Evolutionary conservation across 176 grass and related monocot species (phyloP), one percentile per base, ranked within the genome.

Genomic region (Areca catechu): DNA sequence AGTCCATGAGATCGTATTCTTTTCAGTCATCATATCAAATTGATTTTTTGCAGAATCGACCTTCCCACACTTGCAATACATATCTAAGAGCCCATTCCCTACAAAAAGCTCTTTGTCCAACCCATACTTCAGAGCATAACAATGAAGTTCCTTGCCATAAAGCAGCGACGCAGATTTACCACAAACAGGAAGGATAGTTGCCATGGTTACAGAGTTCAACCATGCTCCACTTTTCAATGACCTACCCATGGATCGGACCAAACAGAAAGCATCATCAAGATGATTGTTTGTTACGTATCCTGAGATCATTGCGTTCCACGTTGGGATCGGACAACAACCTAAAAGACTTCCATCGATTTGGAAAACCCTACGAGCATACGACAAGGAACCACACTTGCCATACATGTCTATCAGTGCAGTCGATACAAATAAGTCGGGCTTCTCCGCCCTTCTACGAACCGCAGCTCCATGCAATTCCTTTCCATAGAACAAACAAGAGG

Each of bases 31-130:
- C 27, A 18, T 76, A 58, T 68, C 62, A 60, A 76, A 76, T 16
- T 30, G 37, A n/a, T 67, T 19, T 48, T 16, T 50, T 20, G 73
- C 73, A 16, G 24, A 53, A 53, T 6, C 16, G 17, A 58, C 61
- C 22, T 76, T 68, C 4, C 73, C 73, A 19, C 53, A 68, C 54
- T 76, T 69, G 63, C 63, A 68, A 53, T 76, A 76, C 21, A 76
- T 34, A n/a, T 76, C 54, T 53, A 76, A 69, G 15, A 76, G 57
- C 4, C 54, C 54, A 60, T 76, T 76, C 7, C 73, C 62, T 20
- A 69, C 73, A 67, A 68, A 4, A 20, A 56, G 47, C 30, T 76
- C 63, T 68, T 61, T 53, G 3, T 60, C 73, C 27, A 68, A 43
- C 4, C 43, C 73, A 61, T 68, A 5, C 48, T 76, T 76, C 15